phyloP scores from a whole-genome alignment of 1,139 yeast species.

The Zygosaccharomyces sapae region DNA sequence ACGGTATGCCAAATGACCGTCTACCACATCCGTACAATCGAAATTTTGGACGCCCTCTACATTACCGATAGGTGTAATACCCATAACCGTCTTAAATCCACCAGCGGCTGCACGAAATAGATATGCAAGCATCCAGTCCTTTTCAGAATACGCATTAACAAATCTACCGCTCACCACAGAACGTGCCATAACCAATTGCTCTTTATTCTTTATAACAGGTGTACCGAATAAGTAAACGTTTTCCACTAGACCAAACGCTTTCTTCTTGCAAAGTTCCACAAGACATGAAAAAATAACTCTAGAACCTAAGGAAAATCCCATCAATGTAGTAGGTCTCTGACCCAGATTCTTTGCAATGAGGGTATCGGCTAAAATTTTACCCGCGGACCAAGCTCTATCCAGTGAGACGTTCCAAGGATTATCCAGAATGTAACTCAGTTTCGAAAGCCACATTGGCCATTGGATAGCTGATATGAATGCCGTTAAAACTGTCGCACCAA shows the following conservation, averaged over 20 bases:
- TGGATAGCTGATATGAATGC: slow-evolving; percentile 96
- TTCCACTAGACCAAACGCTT: slow-evolving; percentile 85
- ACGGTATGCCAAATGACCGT: slow-evolving; percentile 96
- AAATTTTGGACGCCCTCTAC: slow-evolving; percentile 70
- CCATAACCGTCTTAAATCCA: slow-evolving; percentile 85
- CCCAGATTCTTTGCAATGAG: slow-evolving; percentile 84
- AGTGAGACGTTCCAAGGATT: slow-evolving; percentile 98
- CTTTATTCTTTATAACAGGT: slow-evolving; percentile 75
- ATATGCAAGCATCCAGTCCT: slow-evolving; percentile 96
- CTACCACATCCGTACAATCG: slow-evolving; percentile 81
- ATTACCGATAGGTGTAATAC: slow-evolving; percentile 69
- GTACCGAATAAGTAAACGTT: slow-evolving; percentile 86
- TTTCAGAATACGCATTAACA: slow-evolving; percentile 83
- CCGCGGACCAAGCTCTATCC: slow-evolving; percentile 97
- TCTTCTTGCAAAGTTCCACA: slow-evolving; percentile 76
- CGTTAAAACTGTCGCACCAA: slow-evolving; percentile 88
- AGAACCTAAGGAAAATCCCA: slow-evolving; percentile 93
- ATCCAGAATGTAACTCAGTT: slow-evolving; percentile 82
- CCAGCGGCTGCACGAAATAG: slow-evolving; percentile 94
- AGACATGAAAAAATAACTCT: slow-evolving; percentile 89
- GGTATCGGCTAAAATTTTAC: slow-evolving; percentile 86
- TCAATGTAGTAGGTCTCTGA: slow-evolving; percentile 83
- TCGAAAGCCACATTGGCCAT: slow-evolving; percentile 85
- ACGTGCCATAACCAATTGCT: slow-evolving; percentile 74
- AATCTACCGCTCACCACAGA: slow-evolving; percentile 88